Base-by-base conservation (phyloP, 2,329 filamentous ascomycete species). In the Fusarium transvaalense region DNA sequence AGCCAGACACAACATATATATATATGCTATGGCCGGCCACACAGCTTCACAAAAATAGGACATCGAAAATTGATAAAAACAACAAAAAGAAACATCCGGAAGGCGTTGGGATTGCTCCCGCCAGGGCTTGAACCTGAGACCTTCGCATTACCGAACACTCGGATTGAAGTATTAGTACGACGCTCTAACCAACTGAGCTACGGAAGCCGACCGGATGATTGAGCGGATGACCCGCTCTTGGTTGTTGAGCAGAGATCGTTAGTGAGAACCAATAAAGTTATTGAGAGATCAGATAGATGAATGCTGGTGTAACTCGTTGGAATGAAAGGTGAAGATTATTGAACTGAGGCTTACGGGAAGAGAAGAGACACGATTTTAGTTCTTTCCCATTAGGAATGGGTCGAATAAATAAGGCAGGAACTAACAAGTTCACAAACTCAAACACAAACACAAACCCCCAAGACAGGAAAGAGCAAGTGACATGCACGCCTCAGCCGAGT, bases 111-210 rank as follows among this genome's bases (percentile, higher is more conserved):
- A 61, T 61, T 61, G 58, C 58, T 61, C 59, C 59, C 58, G 58
- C 58, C 59, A 61, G 59, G 59, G 59, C 59, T 61, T 61, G 59
- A 61, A 61, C 58, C 58, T 61, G 58, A 61, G 58, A 61, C 58
- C 58, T 61, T 61, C 58, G 56, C 56, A 61, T 61, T 12, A 61
- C 58, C 39, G 58, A 42, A 61, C 27, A 61, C 39, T 61, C 58
- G 34, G 58, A 35, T 38, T 61, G 58, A 61, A 61, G 58, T 61
- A 61, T 61, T 61, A 61, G 58, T 61, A 61, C 58, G 58, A 61
- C 58, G 58, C 58, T 61, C 58, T 61, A 61, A 61, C 59, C 59
- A 61, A 61, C 59, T 61, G 59, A 72, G 72, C 73, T 73, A 71
- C 64, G 67, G 67, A 71, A 71, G 68, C 68, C 68, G 45, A 66